Evolutionary conservation across 768 basidiomycete species (phyloP).

Genomic region (Serendipita sp.): DNA sequence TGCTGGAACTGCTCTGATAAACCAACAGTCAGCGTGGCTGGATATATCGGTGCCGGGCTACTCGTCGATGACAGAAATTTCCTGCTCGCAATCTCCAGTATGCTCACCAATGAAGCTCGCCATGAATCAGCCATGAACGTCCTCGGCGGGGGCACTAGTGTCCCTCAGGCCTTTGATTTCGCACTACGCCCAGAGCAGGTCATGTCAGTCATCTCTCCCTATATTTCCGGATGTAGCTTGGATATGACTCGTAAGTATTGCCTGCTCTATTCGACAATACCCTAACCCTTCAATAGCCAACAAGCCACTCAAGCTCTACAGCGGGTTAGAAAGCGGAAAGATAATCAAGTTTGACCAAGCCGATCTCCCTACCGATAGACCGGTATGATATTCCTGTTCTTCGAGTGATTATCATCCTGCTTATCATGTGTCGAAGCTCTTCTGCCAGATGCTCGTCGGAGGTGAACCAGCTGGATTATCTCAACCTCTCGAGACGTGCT

Average conservation of each 20-base stretch:
- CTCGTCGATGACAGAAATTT: slow-evolving; percentile 44
- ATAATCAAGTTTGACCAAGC: background rate
- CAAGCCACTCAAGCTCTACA: slow-evolving; percentile 11
- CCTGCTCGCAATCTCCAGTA: slow-evolving; percentile 48
- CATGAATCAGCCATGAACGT: slow-evolving; percentile 68
- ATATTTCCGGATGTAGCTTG: slow-evolving; percentile 54
- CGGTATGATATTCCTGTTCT: background rate
- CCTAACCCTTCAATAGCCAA: slow-evolving; percentile 9
- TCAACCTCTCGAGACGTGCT: slow-evolving; percentile 43
- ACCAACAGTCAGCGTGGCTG: background rate
- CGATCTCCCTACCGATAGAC: background rate
- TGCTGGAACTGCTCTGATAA: slow-evolving; percentile 33
- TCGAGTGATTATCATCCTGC: background rate
- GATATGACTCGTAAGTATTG: slow-evolving; percentile 14
- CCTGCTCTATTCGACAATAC: slow-evolving; percentile 2
- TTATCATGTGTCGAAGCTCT: slow-evolving; percentile 13
- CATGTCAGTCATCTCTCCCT: slow-evolving; percentile 48
- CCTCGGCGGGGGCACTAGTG: slow-evolving; percentile 35
- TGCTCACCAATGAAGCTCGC: slow-evolving; percentile 68
- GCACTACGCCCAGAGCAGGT: slow-evolving; percentile 52
- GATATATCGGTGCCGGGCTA: slow-evolving; percentile 55
- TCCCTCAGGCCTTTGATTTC: slow-evolving; percentile 59
- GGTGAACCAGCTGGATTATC: slow-evolving; percentile 40
- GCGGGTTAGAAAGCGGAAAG: background rate
- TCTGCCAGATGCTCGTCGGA: slow-evolving; percentile 66